A percentile compares a stretch with the other conserved stretches of the same genome.
These are phyloP conservation scores for Neurospora sp. DNA, from an alignment of 495 filamentous ascomycete genomes.

Conservation along the genomic window DNA sequence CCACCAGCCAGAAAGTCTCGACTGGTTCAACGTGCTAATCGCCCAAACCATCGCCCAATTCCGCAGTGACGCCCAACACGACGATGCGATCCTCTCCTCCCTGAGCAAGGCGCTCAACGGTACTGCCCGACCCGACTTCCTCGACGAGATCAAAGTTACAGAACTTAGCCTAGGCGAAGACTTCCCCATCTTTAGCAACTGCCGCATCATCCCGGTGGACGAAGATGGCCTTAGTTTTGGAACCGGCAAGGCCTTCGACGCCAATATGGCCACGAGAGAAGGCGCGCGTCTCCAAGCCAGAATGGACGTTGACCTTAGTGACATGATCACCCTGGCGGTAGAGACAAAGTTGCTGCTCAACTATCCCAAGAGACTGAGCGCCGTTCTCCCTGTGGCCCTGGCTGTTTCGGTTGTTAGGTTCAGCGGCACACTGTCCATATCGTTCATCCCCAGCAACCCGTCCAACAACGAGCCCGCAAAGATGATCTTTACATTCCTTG, in stretches of 20 bases:
- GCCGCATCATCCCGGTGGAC: conserved; percentile 79
- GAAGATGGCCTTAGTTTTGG: conserved; percentile 48
- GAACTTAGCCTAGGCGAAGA: conserved; percentile 91
- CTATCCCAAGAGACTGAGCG: conserved; percentile 79
- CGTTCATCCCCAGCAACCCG: conserved; percentile 65
- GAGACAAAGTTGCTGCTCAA: conserved; percentile 92
- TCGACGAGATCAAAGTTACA: conserved; percentile 87
- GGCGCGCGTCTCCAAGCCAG: conserved; percentile 73
- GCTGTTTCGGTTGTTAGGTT: conserved; percentile 88
- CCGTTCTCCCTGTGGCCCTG: conserved; percentile 86
- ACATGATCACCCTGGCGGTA: conserved; percentile 85
- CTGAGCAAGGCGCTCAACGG: conserved; percentile 83
- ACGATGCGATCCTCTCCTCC: conserved; percentile 90
- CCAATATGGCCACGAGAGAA: conserved; percentile 42
- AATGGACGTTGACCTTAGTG: conserved; percentile 94
- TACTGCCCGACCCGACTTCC: conserved; percentile 72
- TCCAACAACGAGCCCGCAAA: conserved; percentile 55
- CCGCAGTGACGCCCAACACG: conserved; percentile 75
- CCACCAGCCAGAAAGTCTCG: conserved; percentile 95
- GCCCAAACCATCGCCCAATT: conserved; percentile 97
- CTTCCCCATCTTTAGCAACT: conserved; percentile 98
- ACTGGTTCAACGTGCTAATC: conserved; percentile 98
- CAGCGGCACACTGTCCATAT: conserved; percentile 85
- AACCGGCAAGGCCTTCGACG: conserved; percentile 37
- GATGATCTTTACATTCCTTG: conserved; percentile 87